Percentiles rank a stretch among this genome's conserved stretches.
Evolutionary conservation across 106 monocot species (phyloP).

Genomic region (Apostasia ramifera): DNA sequence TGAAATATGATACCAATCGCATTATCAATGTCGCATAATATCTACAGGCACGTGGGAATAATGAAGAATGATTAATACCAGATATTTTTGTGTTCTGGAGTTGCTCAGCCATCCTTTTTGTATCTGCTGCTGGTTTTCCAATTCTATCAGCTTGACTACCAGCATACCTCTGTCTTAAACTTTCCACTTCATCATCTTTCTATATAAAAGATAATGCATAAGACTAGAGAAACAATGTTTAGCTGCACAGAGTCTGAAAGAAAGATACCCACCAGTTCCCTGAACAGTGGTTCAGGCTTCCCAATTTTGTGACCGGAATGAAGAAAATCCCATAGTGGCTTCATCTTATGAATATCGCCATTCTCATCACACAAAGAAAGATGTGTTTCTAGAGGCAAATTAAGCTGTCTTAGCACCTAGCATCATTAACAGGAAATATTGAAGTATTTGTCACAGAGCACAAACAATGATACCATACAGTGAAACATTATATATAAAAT

Average conservation of each 20-base stretch:
- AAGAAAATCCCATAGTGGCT: conserved; percentile 79
- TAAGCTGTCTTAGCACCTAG: conserved; percentile 84
- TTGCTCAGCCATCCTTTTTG: conserved; percentile 54
- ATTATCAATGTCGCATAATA: no score
- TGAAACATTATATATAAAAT: background rate
- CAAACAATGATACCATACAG: background rate
- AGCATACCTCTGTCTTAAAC: conserved; percentile 72
- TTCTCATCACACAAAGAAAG: conserved; percentile 63
- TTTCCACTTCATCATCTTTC: conserved; percentile 90
- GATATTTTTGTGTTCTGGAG: conserved; percentile 57
- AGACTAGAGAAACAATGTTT: background rate
- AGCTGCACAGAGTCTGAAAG: background rate
- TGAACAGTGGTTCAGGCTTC: conserved; percentile 77
- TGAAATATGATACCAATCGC: no score
- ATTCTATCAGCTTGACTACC: conserved; percentile 93
- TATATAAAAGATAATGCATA: conserved; percentile 12
- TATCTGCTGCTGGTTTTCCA: conserved; percentile 55
- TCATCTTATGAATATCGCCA: conserved; percentile 53
- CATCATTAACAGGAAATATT: conserved; percentile 9
- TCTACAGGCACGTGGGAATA: background rate
- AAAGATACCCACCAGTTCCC: conserved; percentile 63
- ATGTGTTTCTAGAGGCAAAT: conserved; percentile 39
- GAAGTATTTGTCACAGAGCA: background rate
- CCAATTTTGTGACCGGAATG: conserved; percentile 87
- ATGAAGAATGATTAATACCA: conserved; percentile 27